A percentile compares a stretch with the other conserved stretches of the same genome.
phyloP scores from a whole-genome alignment of 2,329 filamentous ascomycete species.

The Xylariaceae sp. region DNA sequence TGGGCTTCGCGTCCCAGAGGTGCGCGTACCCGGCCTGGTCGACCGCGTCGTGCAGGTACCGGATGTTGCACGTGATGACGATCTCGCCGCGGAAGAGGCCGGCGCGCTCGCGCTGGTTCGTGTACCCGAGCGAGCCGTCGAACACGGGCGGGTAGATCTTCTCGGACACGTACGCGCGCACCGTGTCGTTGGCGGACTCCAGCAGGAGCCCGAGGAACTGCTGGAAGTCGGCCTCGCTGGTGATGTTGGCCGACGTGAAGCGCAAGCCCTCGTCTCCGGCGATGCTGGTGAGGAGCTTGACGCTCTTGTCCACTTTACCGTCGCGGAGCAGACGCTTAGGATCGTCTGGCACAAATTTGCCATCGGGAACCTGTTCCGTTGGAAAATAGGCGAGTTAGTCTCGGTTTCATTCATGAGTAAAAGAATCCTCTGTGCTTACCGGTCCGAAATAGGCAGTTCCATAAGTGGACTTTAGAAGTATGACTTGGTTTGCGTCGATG shows the following conservation, averaged over 20 bases:
- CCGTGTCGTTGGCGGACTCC: neutral
- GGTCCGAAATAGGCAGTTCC: neutral
- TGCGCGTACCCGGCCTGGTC: neutral
- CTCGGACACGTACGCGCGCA: neutral
- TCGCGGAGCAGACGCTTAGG: slow-evolving; percentile 25
- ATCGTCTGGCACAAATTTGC: slow-evolving; percentile 13
- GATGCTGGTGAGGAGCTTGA: slow-evolving; percentile 26
- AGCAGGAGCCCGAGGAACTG: slow-evolving; percentile 22
- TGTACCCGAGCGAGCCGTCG: neutral
- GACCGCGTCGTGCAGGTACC: neutral
- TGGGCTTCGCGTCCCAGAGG: neutral
- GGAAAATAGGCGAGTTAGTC: too few species aligned
- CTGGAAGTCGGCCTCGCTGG: slow-evolving; percentile 25
- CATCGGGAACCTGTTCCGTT: neutral
- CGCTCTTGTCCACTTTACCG: slow-evolving; percentile 29
- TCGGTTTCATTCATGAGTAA: too few species aligned
- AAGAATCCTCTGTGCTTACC: too few species aligned
- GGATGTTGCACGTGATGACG: neutral
- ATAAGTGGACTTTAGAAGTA: neutral
- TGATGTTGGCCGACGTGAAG: slow-evolving; percentile 32
- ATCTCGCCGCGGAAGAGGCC: neutral
- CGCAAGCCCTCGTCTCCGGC: slow-evolving; percentile 34
- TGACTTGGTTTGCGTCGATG: slow-evolving; percentile 3
- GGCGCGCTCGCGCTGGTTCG: neutral
- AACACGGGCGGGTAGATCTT: neutral